Conservation (phyloP, 768 basidiomycete species). For the Cubamyces sp. region DNA sequence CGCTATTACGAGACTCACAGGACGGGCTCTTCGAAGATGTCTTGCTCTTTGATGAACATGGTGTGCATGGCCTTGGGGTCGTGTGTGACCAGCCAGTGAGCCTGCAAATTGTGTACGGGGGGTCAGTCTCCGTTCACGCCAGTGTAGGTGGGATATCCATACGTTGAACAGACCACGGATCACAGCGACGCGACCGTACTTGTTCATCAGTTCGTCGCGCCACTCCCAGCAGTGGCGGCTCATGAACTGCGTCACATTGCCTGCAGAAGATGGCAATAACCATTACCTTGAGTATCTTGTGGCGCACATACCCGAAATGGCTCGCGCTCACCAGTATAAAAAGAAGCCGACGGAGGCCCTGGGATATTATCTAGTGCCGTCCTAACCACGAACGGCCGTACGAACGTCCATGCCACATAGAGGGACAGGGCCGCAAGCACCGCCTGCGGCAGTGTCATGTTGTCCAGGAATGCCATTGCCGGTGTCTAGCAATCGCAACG, state of each 20-base stretch:
- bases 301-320: not conserved
- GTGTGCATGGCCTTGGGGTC: slow-evolving; percentile 52
- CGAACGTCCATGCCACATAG: slow-evolving; percentile 10
- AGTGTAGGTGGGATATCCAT: not conserved
- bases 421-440: slow-evolving; percentile 1
- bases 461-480: slow-evolving; percentile 8
- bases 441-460: slow-evolving; percentile 4
- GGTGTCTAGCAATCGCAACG: no score
- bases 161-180: slow-evolving; percentile 44
- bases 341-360: slow-evolving; percentile 14
- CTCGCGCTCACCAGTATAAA: slow-evolving; percentile 9
- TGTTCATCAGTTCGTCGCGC: slow-evolving; percentile 38
- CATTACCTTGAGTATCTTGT: no score
- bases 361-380: slow-evolving; percentile 19
- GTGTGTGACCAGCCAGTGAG: slow-evolving; percentile 42
- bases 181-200: slow-evolving; percentile 39
- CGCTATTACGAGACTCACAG: not conserved
- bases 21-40: slow-evolving; percentile 24
- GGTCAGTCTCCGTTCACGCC: not conserved
- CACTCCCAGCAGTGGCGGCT: slow-evolving; percentile 42
- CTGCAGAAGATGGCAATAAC: no score
- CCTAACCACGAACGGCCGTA: slow-evolving; percentile 13
- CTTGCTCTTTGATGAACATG: slow-evolving; percentile 48
- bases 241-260: slow-evolving; percentile 41
- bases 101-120: slow-evolving; percentile 11